Evolutionary conservation across 2,329 filamentous ascomycete species (phyloP), one percentile per base, ranked within the genome.

Genomic region (Coleophoma cylindrospora): DNA sequence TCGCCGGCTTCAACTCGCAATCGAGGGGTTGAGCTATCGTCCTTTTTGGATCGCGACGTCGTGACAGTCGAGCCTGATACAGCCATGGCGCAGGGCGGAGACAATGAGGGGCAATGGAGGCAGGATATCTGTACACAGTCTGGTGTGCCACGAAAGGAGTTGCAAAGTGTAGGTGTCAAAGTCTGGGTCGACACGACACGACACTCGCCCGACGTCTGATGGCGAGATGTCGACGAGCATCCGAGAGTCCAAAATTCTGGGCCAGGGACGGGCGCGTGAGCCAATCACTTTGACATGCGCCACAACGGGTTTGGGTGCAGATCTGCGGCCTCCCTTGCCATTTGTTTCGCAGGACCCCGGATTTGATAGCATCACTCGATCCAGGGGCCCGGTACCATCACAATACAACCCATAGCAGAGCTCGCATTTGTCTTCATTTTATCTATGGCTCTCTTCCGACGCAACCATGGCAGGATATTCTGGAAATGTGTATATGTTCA

Each of bases 51-150:
- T 32, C 34, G 34, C n/a, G 53, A 56, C 12, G 56, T 60, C 15
- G 55, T 58, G 22, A 57, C 40, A 3, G 55, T 56, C 21, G 59
- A 57, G 33, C 49, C 55, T 15, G 59, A 51, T 43, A 51, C 54
- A 48, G 57, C 49, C 59, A 60, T 60, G 19, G 37, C 55, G 50
- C 48, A 41, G 12, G 45, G 50, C 48, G 9, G 27, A 27, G 27
- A 27, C 9, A 27, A 8, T 27, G 3, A 10, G 27, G 27, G 27
- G 27, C 27, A 27, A 27, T 27, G 27, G 27, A 27, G 7, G 27
- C 6, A 27, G 27, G 27, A 27, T 27, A 27, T 27, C 27, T 27
- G 7, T 3, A 27, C 9, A 27, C 27, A 27, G 9, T 7, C 27
- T 27, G 27, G 27, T 27, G 27, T 27, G 3, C 27, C 27, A 10